phyloP scores from a whole-genome alignment of 2,329 filamentous ascomycete genomes.

The Keithomyces neogunnii region DNA sequence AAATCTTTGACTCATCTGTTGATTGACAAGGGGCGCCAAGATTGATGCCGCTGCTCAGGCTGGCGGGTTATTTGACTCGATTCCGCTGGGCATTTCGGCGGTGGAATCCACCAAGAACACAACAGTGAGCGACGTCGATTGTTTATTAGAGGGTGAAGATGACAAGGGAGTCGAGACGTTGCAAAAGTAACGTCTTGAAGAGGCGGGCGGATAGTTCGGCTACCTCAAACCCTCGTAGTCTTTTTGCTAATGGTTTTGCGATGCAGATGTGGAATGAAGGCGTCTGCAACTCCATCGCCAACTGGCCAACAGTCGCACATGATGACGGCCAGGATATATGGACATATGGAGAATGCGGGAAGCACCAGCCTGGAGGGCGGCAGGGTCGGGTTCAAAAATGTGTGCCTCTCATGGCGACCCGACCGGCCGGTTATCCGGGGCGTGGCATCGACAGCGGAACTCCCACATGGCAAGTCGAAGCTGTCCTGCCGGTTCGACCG shows the following conservation, averaged over 20 bases:
- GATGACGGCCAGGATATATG: conserved; percentile 15
- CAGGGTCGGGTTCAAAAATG: conserved; percentile 43
- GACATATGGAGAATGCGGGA: conserved; percentile 35
- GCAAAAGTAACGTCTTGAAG: conserved; percentile 14
- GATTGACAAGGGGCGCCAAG: not conserved
- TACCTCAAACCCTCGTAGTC: conserved; percentile 16
- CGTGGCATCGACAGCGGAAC: conserved; percentile 37
- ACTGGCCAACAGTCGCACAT: conserved; percentile 46
- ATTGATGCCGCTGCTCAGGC: not conserved
- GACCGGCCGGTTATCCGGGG: conserved; percentile 41
- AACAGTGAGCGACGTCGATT: too few species aligned
- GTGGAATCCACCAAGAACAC: conserved; percentile 8
- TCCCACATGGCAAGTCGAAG: conserved; percentile 54
- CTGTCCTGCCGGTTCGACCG: conserved; percentile 55
- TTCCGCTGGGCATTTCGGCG: conserved; percentile 11
- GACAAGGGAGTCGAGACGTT: conserved; percentile 14
- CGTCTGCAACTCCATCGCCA: conserved; percentile 14
- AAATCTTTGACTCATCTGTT: too few species aligned
- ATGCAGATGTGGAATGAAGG: conserved; percentile 16
- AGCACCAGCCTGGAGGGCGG: conserved; percentile 36
- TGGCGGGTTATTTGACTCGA: conserved; percentile 2
- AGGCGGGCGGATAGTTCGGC: conserved; percentile 15
- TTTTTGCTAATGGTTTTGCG: conserved; percentile 18
- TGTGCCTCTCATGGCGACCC: conserved; percentile 46
- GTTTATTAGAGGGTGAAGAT: conserved; percentile 12